Evolutionary conservation across 2,329 filamentous ascomycete genomes (phyloP), one percentile per base, ranked within the genome.

Genomic region (Colletotrichum incanum): DNA sequence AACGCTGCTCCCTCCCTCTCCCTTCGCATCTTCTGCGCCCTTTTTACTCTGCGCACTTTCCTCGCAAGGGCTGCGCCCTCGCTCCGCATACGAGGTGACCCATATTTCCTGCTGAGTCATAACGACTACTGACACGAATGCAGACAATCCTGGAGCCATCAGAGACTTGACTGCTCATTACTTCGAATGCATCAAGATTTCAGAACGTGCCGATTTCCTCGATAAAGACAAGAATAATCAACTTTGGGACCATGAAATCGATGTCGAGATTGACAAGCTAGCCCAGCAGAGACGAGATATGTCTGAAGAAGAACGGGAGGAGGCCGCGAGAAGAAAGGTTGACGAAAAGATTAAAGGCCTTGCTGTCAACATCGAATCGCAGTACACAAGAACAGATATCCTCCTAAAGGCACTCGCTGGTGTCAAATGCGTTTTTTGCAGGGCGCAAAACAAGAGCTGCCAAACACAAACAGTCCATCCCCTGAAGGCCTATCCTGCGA

Each of bases 101-200:
- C n/a, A n/a, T n/a, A n/a, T n/a, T n/a, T n/a, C n/a, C n/a, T n/a
- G n/a, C n/a, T n/a, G n/a, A n/a, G n/a, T n/a, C n/a, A n/a, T n/a
- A n/a, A n/a, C n/a, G n/a, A n/a, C n/a, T n/a, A n/a, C n/a, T n/a
- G n/a, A n/a, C n/a, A n/a, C n/a, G n/a, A n/a, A 26, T 20, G 12
- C 23, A 8, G 26, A 31, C 3, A 52, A 14, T 26, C 26, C 26
- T 1, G 37, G 55, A 3, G 16, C 28, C 9, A 64, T 71, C 31
- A 23, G 49, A 11, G 64, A 67, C 28, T 34, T 54, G 7, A 23
- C 41, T 2, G n/a, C 28, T 4, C 67, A 71, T 3, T 71, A 71
- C 41, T 56, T 67, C 23, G 63, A 63, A 28, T 71, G 67, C 47
- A 71, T 71, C 14, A 23, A 61, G 16, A 60, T 67, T 14, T 28